These are phyloP conservation scores for Galeopsis tetrahit DNA, from an alignment of 257 asterid genomes.

Conservation along the genomic window DNA sequence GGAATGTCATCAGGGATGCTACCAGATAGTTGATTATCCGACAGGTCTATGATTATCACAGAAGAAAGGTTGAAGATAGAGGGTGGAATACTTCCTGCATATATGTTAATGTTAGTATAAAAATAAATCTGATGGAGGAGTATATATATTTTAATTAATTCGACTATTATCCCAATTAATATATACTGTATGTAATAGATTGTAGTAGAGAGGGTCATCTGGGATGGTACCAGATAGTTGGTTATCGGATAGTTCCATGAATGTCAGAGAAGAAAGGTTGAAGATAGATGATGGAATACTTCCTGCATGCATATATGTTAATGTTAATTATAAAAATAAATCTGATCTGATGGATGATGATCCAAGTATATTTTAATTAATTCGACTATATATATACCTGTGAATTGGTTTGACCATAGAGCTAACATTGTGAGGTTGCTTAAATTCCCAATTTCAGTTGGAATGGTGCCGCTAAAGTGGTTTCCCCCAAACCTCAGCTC, in stretches of 20 bases:
- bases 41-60: not conserved
- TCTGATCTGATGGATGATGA: too few relatives aligned
- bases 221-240: constrained; percentile 5
- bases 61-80: constrained; percentile 22
- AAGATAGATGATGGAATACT: not conserved
- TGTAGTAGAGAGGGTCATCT: not conserved
- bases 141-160: too few relatives aligned
- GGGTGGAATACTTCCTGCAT: constrained; percentile 1
- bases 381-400: not conserved
- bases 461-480: not conserved
- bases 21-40: not conserved
- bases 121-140: not conserved
- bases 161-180: too few relatives aligned
- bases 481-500: not conserved
- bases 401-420: not conserved
- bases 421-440: not conserved
- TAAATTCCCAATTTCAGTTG: not conserved
- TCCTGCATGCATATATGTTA: not conserved
- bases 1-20: not conserved
- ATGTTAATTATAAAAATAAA: too few relatives aligned
- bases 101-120: not conserved
- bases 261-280: not conserved
- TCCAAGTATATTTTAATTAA: too few relatives aligned
- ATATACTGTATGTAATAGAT: not conserved
- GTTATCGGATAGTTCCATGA: not conserved